These are phyloP conservation scores for Jasminum sambac DNA, from an alignment of 257 asterid species.

Conservation along the genomic window DNA sequence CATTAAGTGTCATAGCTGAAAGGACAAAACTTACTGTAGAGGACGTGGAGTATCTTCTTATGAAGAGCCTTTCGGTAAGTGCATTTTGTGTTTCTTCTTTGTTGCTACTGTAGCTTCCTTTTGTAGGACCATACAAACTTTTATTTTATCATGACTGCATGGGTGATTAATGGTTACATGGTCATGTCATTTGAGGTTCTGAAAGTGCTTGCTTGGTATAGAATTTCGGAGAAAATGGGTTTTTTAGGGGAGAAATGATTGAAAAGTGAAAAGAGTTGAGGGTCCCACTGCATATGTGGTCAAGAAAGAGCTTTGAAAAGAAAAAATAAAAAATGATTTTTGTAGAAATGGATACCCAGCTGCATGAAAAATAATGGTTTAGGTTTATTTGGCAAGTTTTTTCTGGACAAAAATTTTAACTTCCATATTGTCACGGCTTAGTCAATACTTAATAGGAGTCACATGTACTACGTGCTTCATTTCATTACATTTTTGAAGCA, in stretches of 20 bases:
- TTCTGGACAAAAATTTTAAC: background rate
- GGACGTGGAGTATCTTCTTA: conserved; percentile 89
- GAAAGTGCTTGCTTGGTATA: background rate
- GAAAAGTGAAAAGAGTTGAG: no score
- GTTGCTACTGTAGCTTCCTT: background rate
- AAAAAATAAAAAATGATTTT: no score
- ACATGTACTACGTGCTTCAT: no score
- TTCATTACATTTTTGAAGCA: no score
- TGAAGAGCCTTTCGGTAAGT: conserved; percentile 99
- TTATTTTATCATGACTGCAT: background rate
- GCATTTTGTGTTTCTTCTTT: background rate
- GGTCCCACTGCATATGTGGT: no score
- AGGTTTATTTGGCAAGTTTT: background rate
- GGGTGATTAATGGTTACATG: background rate
- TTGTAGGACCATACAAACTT: background rate
- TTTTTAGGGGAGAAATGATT: no score
- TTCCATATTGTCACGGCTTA: background rate
- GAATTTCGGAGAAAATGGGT: no score
- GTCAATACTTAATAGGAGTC: no score
- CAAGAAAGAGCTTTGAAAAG: no score
- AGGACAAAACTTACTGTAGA: conserved; percentile 83
- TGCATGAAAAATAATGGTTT: background rate
- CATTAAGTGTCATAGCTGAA: conserved; percentile 71
- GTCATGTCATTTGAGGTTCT: background rate
- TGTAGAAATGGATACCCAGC: background rate